These are phyloP conservation scores for Candida arabinofermentans DNA, from an alignment of 805 yeast genomes.

Conservation along the genomic window DNA sequence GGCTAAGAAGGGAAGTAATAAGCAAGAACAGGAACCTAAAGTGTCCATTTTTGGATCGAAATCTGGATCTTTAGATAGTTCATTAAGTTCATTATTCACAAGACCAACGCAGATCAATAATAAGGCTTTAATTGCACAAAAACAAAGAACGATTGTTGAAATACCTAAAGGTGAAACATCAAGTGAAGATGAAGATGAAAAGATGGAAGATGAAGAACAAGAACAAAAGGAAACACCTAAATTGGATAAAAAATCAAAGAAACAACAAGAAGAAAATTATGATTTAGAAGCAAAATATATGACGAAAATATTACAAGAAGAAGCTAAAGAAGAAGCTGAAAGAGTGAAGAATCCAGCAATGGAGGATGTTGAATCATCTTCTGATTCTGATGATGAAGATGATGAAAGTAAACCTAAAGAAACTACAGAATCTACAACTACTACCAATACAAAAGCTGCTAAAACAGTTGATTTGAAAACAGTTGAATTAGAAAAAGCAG, in stretches of 20 bases:
- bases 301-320: conserved; percentile 43
- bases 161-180: conserved; percentile 10
- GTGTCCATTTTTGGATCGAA: conserved; percentile 1
- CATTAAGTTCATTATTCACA: conserved; percentile 32
- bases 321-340: conserved; percentile 19
- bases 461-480: conserved; percentile 57
- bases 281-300: conserved; percentile 55
- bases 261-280: conserved; percentile 35
- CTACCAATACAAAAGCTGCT: conserved; percentile 31
- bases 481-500: conserved; percentile 76
- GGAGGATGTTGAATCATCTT: not conserved
- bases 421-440: conserved; percentile 11
- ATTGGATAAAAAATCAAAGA: conserved; percentile 8
- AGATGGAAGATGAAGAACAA: conserved; percentile 17
- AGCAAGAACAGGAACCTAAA: conserved; percentile 3
- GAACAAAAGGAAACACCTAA: conserved; percentile 20
- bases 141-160: conserved; percentile 20
- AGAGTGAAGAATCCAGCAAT: conserved; percentile 5
- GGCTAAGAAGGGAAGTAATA: not conserved
- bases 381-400: conserved; percentile 10
- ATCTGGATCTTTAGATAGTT: not conserved
- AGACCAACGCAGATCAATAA: conserved; percentile 43
- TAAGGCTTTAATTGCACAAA: conserved; percentile 25
- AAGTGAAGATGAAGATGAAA: conserved; percentile 19
- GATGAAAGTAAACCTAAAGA: conserved; percentile 25